Evolutionary conservation across 768 basidiomycete genomes (phyloP).

Genomic region (Calocera cornea): DNA sequence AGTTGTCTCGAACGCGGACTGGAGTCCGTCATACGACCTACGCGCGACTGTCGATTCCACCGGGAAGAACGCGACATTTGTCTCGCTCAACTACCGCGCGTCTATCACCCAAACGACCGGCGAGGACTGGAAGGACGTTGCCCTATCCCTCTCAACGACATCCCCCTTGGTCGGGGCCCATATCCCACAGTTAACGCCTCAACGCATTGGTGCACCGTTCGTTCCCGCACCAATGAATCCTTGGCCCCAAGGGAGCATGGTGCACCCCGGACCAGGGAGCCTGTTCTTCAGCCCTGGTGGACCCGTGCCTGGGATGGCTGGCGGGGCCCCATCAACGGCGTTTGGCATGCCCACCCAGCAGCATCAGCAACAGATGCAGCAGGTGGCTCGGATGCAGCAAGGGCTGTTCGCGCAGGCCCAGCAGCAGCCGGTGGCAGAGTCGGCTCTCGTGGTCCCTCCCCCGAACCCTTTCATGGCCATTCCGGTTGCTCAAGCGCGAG

Average conservation of each 20-base stretch:
- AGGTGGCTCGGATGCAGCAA: no score
- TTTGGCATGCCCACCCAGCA: no score
- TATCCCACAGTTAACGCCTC: slow-evolving; percentile 11
- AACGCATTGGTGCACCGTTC: slow-evolving; percentile 4
- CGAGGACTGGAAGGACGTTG: slow-evolving; percentile 43
- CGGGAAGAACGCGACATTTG: slow-evolving; percentile 25
- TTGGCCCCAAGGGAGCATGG: not conserved
- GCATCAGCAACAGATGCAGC: no score
- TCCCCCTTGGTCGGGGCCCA: slow-evolving; percentile 13
- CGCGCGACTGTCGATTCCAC: slow-evolving; percentile 31
- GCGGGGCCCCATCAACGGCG: no score
- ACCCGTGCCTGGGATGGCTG: no score
- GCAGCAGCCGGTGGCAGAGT: not conserved
- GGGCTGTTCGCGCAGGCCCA: no score
- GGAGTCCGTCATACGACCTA: slow-evolving; percentile 46
- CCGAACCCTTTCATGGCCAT: slow-evolving; percentile 18
- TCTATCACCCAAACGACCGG: slow-evolving; percentile 42
- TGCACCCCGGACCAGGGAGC: no score
- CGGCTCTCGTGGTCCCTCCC: not conserved
- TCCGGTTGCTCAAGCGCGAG: slow-evolving; percentile 33
- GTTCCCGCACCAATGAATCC: not conserved
- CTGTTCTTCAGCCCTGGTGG: no score
- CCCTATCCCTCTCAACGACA: slow-evolving; percentile 40
- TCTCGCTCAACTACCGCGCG: slow-evolving; percentile 43
- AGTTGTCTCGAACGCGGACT: slow-evolving; percentile 39